phyloP scores from a whole-genome alignment of 495 filamentous ascomycete species.

The Poronia punctata region DNA sequence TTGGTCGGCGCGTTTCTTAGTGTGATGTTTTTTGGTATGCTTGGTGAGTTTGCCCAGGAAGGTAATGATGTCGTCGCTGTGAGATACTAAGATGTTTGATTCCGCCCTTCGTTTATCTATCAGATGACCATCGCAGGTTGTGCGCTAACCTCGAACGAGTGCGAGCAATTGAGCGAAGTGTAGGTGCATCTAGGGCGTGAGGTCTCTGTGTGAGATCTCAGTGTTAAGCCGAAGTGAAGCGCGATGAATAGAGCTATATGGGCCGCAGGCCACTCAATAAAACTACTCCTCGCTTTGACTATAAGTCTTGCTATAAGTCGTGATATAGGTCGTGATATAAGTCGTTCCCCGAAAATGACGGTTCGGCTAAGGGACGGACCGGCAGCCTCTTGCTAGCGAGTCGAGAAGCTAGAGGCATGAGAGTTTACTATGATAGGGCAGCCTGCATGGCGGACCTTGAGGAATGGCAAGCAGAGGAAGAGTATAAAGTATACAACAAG shows the following conservation, averaged over 20 bases:
- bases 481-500: too few relatives aligned
- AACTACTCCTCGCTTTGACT: conserved; percentile 6
- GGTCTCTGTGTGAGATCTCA: conserved; percentile 21
- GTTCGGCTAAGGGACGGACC: conserved; percentile 34
- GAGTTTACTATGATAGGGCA: conserved; percentile 32
- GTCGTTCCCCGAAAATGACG: conserved; percentile 29
- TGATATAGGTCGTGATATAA: conserved; percentile 35
- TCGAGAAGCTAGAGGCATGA: conserved; percentile 38
- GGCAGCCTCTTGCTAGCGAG: conserved; percentile 35
- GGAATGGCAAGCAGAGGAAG: conserved; percentile 18
- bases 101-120: conserved; percentile 5
- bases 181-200: conserved; percentile 32
- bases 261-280: conserved; percentile 16
- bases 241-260: conserved; percentile 34
- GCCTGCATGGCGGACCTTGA: conserved; percentile 27
- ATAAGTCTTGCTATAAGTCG: conserved; percentile 18
- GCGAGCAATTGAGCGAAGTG: conserved; percentile 45
- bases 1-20: conserved; percentile 15
- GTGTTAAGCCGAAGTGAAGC: conserved; percentile 17
- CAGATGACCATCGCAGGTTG: conserved; percentile 6
- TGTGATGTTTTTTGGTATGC: conserved; percentile 5
- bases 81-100: conserved; percentile 18
- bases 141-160: conserved; percentile 38
- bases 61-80: conserved; percentile 24
- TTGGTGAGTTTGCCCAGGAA: conserved; percentile 17